A percentile compares a stretch with the other conserved stretches of the same genome.
phyloP scores from a whole-genome alignment of 2,329 filamentous ascomycete species.

The Xylariaceae sp. region DNA sequence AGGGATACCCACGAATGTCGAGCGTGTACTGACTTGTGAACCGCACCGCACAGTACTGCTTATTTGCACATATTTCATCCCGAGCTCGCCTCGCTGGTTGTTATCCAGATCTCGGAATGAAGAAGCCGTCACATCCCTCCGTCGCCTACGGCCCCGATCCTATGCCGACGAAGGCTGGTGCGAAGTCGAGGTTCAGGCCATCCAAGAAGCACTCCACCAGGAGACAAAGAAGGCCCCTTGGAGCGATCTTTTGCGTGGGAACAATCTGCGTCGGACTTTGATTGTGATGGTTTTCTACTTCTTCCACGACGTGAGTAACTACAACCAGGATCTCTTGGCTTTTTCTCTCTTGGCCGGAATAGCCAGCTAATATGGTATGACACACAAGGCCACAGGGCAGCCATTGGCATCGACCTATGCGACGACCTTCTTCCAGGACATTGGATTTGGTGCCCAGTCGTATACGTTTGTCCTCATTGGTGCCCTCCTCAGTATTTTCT shows the following conservation, averaged over 20 bases:
- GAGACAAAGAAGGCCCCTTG: neutral
- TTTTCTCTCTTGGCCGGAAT: too few relatives aligned
- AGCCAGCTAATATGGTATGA: too few relatives aligned
- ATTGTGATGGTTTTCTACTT: neutral
- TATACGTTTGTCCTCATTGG: too few relatives aligned
- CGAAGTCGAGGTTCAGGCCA: neutral
- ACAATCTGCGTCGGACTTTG: neutral
- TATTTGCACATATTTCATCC: neutral
- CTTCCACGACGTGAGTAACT: too few relatives aligned
- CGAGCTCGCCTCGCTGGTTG: neutral
- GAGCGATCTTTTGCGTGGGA: neutral
- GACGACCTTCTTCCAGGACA: too few relatives aligned
- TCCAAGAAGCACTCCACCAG: neutral
- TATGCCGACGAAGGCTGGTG: neutral
- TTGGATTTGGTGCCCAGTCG: too few relatives aligned
- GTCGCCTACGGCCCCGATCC: neutral
- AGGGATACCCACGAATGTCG: neutral
- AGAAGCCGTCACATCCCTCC: neutral
- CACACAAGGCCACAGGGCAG: too few relatives aligned
- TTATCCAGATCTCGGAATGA: neutral
- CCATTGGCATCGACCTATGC: too few relatives aligned
- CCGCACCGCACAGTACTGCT: neutral
- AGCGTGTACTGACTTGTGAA: too few relatives aligned
- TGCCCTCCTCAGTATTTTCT: too few relatives aligned
- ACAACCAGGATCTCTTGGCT: too few relatives aligned